phyloP scores from a whole-genome alignment of 2,329 filamentous ascomycete species.

The Calonectria fujianensis region DNA sequence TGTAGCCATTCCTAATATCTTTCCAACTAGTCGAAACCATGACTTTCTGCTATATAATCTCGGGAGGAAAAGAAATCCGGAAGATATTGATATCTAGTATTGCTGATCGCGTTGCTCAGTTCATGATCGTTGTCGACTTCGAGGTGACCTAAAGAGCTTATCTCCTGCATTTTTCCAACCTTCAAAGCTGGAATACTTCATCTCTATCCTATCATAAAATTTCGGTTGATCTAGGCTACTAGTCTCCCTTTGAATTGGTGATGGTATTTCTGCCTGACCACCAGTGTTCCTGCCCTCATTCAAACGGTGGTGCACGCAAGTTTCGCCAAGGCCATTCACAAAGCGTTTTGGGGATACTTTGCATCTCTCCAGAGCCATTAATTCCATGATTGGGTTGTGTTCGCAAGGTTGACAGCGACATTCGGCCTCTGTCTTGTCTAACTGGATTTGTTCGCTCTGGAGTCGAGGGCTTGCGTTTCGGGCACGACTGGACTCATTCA shows the following conservation, averaged over 20 bases:
- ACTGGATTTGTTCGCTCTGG: slow-evolving; percentile 34
- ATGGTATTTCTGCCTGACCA: background rate
- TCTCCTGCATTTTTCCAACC: slow-evolving; percentile 52
- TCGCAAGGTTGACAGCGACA: background rate
- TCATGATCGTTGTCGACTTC: slow-evolving; percentile 36
- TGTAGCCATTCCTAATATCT: background rate
- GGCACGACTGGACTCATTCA: slow-evolving; percentile 27
- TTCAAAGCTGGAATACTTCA: slow-evolving; percentile 48
- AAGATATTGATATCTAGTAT: background rate
- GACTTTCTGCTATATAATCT: background rate
- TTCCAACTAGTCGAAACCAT: background rate
- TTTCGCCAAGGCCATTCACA: background rate
- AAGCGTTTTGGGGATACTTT: background rate
- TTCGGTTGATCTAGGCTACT: slow-evolving; percentile 24
- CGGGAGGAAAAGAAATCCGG: background rate
- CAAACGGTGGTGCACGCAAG: slow-evolving; percentile 32
- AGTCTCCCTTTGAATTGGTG: slow-evolving; percentile 21
- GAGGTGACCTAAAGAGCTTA: slow-evolving; percentile 48
- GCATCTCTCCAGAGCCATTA: too few relatives aligned
- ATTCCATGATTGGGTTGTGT: too few relatives aligned
- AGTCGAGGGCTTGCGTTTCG: slow-evolving; percentile 36
- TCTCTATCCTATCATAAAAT: slow-evolving; percentile 32
- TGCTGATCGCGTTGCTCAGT: background rate
- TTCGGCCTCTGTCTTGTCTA: slow-evolving; percentile 19
- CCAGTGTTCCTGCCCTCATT: slow-evolving; percentile 30